Evolutionary conservation across 495 filamentous ascomycete species (phyloP), one percentile per base, ranked within the genome.

Genomic region (Podospora comata): DNA sequence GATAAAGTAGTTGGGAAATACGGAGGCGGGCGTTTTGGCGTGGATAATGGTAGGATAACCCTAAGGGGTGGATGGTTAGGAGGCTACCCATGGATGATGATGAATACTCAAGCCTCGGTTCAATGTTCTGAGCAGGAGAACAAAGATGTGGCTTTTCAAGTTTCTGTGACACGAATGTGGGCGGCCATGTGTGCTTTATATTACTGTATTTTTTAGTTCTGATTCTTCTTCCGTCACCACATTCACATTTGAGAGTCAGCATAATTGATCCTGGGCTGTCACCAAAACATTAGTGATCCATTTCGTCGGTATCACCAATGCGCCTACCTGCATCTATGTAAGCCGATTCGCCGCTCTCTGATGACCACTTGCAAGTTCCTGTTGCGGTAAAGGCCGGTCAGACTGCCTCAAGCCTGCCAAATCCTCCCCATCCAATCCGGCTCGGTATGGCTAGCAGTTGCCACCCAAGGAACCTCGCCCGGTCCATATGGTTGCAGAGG

Each of bases 381-480:
- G 1, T 48, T 3, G 39, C 13, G 7, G 9, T 48, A 16, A 48
- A 48, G 15, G 39, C 39, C 9, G 15, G 39, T 16, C 13, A 11
- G 39, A 3, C 39, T 48, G 9, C 13, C 7, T 48, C 39, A 48
- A 13, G 39, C 39, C 39, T 48, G 39, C 7, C 60, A 58, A 55
- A 23, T 32, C 54, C 27, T 61, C 4, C 92, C 92, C 72, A 81
- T 84, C 84, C 89, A 89, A 77, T 97, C 93, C 5, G 86, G 85
- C 73, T 88, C 85, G 2, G 67, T 70, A 74, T 93, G 84, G 18
- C 65, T 78, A 74, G 79, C 77, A n/a, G 86, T 90, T 4, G 91
- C 89, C 67, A 88, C 92, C 94, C 94, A 97, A 9, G 93, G 93
- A 28, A 82, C 80, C 68, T 96, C 92, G 5, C 78, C 76, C 5